Evolutionary conservation across 176 grass and related monocot genomes (phyloP), one percentile per base, ranked within the genome.

Genomic region (Avena insularis): DNA sequence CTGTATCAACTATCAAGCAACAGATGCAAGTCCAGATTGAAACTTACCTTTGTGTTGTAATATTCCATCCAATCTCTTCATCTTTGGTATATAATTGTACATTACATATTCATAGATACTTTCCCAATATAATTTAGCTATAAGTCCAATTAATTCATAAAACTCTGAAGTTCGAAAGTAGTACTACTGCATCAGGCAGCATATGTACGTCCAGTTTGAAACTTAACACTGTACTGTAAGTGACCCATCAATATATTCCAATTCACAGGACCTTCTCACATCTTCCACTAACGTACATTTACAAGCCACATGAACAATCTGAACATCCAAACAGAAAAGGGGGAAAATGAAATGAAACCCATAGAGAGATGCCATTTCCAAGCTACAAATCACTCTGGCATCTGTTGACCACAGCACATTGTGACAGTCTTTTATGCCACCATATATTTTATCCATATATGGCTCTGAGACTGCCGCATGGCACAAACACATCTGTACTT

Each of bases 331-430:
- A 71, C 33, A 46, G 12, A 67, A 55, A 4, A 31, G 10, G 21
- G 8, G 17, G 1, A 64, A 45, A 57, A 56, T 45, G 43, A 33
- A 55, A n/a, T 16, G 47, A 54, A 89, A 63, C 75, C 14, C 0
- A 35, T n/a, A 36, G 23, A 33, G 48, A 76, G 59, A 88, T 81
- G 81, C 81, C 85, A 69, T 84, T 84, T 84, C 66, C 51, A 67
- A 84, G 76, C 76, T 84, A 81, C 76, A 84, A 91, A 87, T 68
- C 43, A 75, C 75, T 59, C n/a, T 60, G 84, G 77, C 85, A 88
- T 67, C 89, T 55, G 11, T 80, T 80, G 76, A 81, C 60, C 49
- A 91, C 81, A 87, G 48, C 85, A 75, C 57, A 80, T 51, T 77
- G 27, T 77, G 29, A 48, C 81, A 87, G 57, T 47, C 67, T 75